Evolutionary conservation across 805 yeast species (phyloP), one percentile per base, ranked within the genome.

Genomic region (Isabelozyma rhagii): DNA sequence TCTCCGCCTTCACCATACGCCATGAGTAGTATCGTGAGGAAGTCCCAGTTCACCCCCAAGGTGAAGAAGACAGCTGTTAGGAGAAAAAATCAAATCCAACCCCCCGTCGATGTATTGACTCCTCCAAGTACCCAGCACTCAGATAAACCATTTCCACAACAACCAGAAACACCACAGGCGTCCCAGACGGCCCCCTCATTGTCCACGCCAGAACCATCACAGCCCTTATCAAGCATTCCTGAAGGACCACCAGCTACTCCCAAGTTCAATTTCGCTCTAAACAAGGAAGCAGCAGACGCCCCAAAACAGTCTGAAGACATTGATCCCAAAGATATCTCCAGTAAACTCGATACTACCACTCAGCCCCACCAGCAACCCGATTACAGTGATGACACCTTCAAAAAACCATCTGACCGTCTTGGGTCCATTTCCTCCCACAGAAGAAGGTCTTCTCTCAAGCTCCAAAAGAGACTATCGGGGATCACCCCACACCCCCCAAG

Each of bases 31-130:
- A 64, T 77, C 21, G 74, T 75, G 45, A 74, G 72, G 66, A 67
- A 67, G 61, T 79, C 83, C 10, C 81, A 86, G 49, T 86, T 86
- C 65, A 73, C 78, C n/a, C 91, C 91, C 2, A 84, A 83, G 53
- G 54, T 69, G 39, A 66, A 62, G 56, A 64, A 62, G 55, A 57
- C 64, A 39, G 52, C 55, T 8, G 51, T 59, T 14, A 58, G 63
- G 50, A 62, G 58, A 44, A 56, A 54, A 21, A 28, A 36, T n/a
- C 49, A 17, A 2, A 55, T 62, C 0, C 62, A 55, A 47, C 28
- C 34, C 13, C 34, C 48, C 17, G 21, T 15, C 28, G 31, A 17
- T 31, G 36, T 31, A 31, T 31, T 31, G n/a, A 31, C 36, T 13
- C 39, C 34, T 31, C 41, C 41, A 9, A 10, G 10, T 13, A 42